Evolutionary conservation across 106 monocot species (phyloP), one percentile per base, ranked within the genome.

Genomic region (Dioscorea dumetorum): DNA sequence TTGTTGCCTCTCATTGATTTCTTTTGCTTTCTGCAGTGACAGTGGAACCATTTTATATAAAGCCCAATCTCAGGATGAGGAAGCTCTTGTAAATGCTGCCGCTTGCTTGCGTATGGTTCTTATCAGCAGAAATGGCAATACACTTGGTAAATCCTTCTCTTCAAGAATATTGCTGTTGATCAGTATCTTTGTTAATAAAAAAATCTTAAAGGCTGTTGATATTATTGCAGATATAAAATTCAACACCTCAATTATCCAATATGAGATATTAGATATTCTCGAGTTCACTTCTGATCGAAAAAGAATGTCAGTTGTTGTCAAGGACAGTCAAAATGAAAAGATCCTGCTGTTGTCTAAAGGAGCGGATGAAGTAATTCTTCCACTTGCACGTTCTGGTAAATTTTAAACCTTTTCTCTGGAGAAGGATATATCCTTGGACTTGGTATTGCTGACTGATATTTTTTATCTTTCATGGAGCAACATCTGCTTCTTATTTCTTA

Each of bases 21-120:
- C 22, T 72, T 57, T 69, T 57, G 12, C 64, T 3, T 13, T 60
- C n/a, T 83, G 48, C 72, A 94, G 93, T 48, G 67, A 57, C 50
- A 76, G 20, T 77, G 87, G 88, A 64, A 59, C 32, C 14, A 83
- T 87, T 49, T 67, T 74, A 33, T 97, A 97, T 49, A 92, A 92
- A 64, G 91, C 97, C 69, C 97, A 90, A 70, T 97, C 97, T 72
- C 87, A 97, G 79, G 97, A 97, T 84, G 97, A 97, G 64, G 91
- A 92, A 69, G 92, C 97, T 73, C 81, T 97, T 79, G 97, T 97
- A 62, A 82, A 74, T 81, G 97, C 92, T 68, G 89, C 97, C 72
- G 74, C 89, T 67, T 33, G 56, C 22, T 77, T 97, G 76, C 79
- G 87, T 75, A 85, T 97, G 89, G 70, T 78, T 64, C 82, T 97